A percentile compares a stretch with the other conserved stretches of the same genome.
These are phyloP conservation scores for Wilcoxina mikolae DNA, from an alignment of 495 filamentous ascomycete genomes.

Conservation along the genomic window DNA sequence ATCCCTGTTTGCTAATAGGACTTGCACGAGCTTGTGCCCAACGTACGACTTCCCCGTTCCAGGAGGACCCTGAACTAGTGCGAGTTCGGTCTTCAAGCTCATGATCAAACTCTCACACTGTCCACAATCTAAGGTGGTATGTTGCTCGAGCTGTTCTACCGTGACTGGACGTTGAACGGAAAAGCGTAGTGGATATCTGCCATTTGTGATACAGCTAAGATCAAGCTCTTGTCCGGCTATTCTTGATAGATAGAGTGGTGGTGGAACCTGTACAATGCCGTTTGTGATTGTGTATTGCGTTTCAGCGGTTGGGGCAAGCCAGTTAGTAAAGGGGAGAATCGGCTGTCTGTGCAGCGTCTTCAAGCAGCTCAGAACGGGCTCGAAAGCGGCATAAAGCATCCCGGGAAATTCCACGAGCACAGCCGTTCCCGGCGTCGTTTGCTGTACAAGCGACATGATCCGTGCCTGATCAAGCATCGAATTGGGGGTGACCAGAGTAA, in stretches of 20 bases:
- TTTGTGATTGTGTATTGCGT: neutral
- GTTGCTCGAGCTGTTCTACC: slow-evolving; percentile 5
- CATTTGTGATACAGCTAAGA: slow-evolving; percentile 14
- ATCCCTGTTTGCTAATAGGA: slow-evolving; percentile 44
- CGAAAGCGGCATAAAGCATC: slow-evolving; percentile 51
- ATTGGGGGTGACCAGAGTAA: slow-evolving; percentile 10
- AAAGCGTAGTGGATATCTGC: slow-evolving; percentile 7
- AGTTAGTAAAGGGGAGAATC: slow-evolving; percentile 45
- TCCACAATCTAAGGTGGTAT: slow-evolving; percentile 22
- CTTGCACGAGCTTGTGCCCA: slow-evolving; percentile 38
- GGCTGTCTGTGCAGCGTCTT: slow-evolving; percentile 40
- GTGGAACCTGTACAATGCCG: slow-evolving; percentile 11
- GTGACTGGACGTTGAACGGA: slow-evolving; percentile 11
- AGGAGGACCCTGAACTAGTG: slow-evolving; percentile 66
- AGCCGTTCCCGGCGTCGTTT: neutral
- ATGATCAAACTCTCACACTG: slow-evolving; percentile 43
- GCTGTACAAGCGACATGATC: slow-evolving; percentile 15
- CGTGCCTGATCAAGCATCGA: slow-evolving; percentile 14
- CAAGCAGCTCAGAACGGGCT: slow-evolving; percentile 49
- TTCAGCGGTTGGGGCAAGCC: slow-evolving; percentile 36
- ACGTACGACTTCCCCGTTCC: slow-evolving; percentile 52
- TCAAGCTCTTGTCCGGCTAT: slow-evolving; percentile 6
- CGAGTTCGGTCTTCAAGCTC: slow-evolving; percentile 41
- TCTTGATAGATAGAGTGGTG: slow-evolving; percentile 22
- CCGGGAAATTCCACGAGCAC: slow-evolving; percentile 55